These are phyloP conservation scores for Phlyctochytrium arcticum DNA, from an alignment of 192 early-diverging fungal species.

Conservation along the genomic window DNA sequence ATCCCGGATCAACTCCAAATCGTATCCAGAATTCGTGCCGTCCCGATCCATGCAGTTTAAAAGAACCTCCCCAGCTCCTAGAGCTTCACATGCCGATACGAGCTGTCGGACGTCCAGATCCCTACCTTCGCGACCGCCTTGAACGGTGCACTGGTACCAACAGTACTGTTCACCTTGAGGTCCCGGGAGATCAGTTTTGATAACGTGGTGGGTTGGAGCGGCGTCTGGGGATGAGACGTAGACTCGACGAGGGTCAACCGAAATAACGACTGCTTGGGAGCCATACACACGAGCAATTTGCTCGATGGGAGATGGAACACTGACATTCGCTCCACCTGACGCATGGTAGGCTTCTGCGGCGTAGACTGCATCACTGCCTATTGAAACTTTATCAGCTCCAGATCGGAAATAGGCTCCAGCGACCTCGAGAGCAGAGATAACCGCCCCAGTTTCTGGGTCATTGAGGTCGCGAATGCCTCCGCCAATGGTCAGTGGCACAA, in stretches of 20 bases:
- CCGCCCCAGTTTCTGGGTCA: constrained; percentile 69
- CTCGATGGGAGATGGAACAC: constrained; percentile 86
- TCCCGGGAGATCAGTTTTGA: constrained; percentile 67
- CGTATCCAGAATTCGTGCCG: constrained; percentile 96
- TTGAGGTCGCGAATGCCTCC: constrained; percentile 93
- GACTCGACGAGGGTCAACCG: constrained; percentile 92
- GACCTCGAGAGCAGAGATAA: constrained; percentile 84
- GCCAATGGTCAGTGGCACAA: constrained; percentile 99
- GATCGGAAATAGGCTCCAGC: constrained; percentile 98
- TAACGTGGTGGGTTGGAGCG: constrained; percentile 69
- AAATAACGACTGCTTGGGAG: constrained; percentile 96
- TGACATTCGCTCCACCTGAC: constrained; percentile 28
- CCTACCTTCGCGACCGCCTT: constrained; percentile 92
- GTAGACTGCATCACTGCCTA: constrained; percentile 99
- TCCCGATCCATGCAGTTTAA: constrained; percentile 99
- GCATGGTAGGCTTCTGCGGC: constrained; percentile 81
- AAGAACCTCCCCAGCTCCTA: constrained; percentile 97
- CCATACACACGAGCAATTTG: constrained; percentile 93
- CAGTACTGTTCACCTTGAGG: constrained; percentile 92
- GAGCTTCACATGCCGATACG: constrained; percentile 75
- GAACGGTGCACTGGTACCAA: constrained; percentile 99
- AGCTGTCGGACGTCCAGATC: constrained; percentile 93
- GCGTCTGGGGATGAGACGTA: constrained; percentile 79
- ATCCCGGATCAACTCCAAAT: constrained; percentile 75
- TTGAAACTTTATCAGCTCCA: constrained; percentile 99